These are phyloP conservation scores for Trichoderma sp. DNA, from an alignment of 2,329 filamentous ascomycete species.

Conservation along the genomic window DNA sequence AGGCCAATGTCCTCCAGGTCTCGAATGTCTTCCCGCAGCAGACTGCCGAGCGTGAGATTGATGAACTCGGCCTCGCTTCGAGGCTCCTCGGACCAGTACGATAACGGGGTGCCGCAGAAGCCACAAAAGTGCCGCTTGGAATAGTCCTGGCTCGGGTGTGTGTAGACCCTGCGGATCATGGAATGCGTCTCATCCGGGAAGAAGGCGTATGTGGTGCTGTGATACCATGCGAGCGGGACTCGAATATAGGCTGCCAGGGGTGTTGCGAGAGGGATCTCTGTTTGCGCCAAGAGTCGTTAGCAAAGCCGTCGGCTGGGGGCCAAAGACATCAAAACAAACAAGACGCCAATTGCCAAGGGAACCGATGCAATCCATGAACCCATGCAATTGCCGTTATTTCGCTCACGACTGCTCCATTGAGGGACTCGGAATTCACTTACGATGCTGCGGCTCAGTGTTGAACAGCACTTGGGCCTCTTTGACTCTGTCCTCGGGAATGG, in stretches of 20 bases:
- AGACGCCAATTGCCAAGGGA: background rate
- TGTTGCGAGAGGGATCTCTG: conserved; percentile 67
- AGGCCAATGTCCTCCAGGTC: conserved; percentile 74
- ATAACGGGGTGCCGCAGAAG: conserved; percentile 84
- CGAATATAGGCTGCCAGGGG: conserved; percentile 80
- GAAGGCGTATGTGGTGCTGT: conserved; percentile 71
- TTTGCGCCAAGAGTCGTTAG: conserved; percentile 29
- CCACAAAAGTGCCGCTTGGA: conserved; percentile 83
- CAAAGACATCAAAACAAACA: background rate
- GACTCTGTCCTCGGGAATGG: conserved; percentile 61
- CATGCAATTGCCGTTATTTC: background rate
- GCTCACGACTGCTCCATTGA: background rate
- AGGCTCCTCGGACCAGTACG: conserved; percentile 78
- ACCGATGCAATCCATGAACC: background rate
- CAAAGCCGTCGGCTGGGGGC: background rate
- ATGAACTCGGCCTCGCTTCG: conserved; percentile 74
- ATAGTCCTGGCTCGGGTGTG: conserved; percentile 57
- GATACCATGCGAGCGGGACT: conserved; percentile 79
- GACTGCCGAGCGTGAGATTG: conserved; percentile 76
- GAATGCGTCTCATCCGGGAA: conserved; percentile 75
- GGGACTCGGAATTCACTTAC: conserved; percentile 55
- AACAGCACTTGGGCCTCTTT: conserved; percentile 71
- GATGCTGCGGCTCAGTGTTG: conserved; percentile 67
- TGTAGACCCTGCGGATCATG: conserved; percentile 68
- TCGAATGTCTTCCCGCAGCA: conserved; percentile 69